These are phyloP conservation scores for Yamadazyma mexicana DNA, from an alignment of 1,139 yeast genomes.

Conservation along the genomic window DNA sequence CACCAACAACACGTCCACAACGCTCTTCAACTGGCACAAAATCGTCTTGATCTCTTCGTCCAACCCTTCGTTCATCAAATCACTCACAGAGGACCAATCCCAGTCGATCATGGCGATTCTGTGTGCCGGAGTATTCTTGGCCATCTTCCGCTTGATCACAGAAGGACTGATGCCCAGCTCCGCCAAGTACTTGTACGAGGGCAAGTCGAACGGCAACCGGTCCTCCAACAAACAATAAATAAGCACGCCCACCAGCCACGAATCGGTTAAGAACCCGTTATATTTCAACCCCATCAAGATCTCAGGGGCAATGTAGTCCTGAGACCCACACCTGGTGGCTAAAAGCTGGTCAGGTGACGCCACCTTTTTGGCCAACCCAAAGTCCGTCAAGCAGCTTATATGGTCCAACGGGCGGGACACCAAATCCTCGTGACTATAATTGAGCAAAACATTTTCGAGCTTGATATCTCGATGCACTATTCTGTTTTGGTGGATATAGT, in stretches of 20 bases:
- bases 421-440: constrained; percentile 21
- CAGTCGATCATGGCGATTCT: constrained; percentile 91
- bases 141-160: constrained; percentile 49
- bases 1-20: constrained; percentile 39
- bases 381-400: constrained; percentile 73
- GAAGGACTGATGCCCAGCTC: constrained; percentile 41
- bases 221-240: constrained; percentile 80
- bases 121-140: constrained; percentile 71
- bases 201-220: constrained; percentile 81
- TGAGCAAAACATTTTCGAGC: constrained; percentile 73
- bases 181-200: constrained; percentile 39
- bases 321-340: constrained; percentile 90
- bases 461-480: constrained; percentile 88
- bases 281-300: constrained; percentile 84
- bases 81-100: constrained; percentile 64
- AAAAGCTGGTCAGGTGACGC: constrained; percentile 60
- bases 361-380: constrained; percentile 78
- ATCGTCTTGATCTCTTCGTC: constrained; percentile 22
- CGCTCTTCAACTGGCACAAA: constrained; percentile 25
- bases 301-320: constrained; percentile 94
- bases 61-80: constrained; percentile 16
- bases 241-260: constrained; percentile 95
- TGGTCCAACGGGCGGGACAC: constrained; percentile 8
- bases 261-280: constrained; percentile 85
- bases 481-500: constrained; percentile 65